Evolutionary conservation across 495 filamentous ascomycete genomes (phyloP), one percentile per base, ranked within the genome.

Genomic region (Penicillium argentinense): DNA sequence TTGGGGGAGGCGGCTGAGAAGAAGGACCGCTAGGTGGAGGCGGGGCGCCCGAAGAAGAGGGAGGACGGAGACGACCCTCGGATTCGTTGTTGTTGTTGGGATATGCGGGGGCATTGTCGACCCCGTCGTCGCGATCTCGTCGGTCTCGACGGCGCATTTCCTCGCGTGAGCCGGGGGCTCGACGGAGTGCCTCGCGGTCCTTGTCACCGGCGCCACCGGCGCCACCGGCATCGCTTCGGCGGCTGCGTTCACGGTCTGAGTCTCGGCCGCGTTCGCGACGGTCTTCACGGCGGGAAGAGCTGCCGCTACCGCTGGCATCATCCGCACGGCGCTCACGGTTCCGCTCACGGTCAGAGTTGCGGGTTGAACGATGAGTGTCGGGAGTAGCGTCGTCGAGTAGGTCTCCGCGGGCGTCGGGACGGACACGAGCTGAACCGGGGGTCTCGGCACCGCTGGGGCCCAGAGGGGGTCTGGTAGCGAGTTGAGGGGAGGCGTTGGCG

Each of bases 81-180:
- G 57, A 57, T 17, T 72, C 68, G 38, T 61, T 60, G 38, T 38
- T 21, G 21, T 44, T 54, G 38, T 11, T 45, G 23, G 27, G n/a
- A n/a, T n/a, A n/a, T n/a, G n/a, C n/a, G n/a, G n/a, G n/a, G n/a
- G n/a, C n/a, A n/a, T n/a, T n/a, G n/a, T n/a, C n/a, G n/a, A n/a
- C n/a, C n/a, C 21, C 64, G 28, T 52, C 52, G 1, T 51, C 52
- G 9, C 56, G 58, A 24, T 67, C 69, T 5, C 70, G 70, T 28
- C 72, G 66, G 16, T 75, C 72, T 42, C 72, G 66, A n/a, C 67
- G 64, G 40, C 70, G 54, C 26, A 62, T 54, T 29, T 73, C 72
- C 25, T 75, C 72, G 24, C 72, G 70, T 3, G 63, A 51, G 19
- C 66, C 62, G 6, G 60, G 49, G 1, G 55, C 64, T 13, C 70